Conservation (phyloP, 129 eudicot species). For the Artemisia annua region DNA sequence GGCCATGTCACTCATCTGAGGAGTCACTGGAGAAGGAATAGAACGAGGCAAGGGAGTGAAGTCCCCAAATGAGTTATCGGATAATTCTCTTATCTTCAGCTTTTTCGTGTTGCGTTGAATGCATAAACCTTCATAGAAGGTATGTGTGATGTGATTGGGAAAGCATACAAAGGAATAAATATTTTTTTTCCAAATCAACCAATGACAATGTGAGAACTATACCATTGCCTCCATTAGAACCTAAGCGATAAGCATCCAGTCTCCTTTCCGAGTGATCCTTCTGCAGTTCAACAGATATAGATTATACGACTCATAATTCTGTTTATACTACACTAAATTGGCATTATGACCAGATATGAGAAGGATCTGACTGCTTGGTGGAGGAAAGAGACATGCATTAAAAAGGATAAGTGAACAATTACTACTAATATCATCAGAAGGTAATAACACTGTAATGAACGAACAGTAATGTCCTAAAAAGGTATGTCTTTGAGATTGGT, state of each 20-base stretch:
- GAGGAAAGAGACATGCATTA: too few relatives aligned
- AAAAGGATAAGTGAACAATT: too few relatives aligned
- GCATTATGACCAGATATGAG: background rate
- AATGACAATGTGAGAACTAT: constrained; percentile 9
- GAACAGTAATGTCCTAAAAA: background rate
- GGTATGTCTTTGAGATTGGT: background rate
- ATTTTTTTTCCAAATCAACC: background rate
- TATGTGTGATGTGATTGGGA: background rate
- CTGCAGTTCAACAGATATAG: constrained; percentile 41
- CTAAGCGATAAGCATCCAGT: constrained; percentile 59
- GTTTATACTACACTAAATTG: background rate
- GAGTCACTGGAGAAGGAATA: constrained; percentile 68
- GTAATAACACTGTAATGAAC: too few relatives aligned
- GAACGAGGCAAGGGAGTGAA: constrained; percentile 48
- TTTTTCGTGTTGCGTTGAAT: constrained; percentile 64
- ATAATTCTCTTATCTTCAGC: constrained; percentile 60
- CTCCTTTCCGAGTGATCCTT: constrained; percentile 62
- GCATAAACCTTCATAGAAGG: constrained; percentile 48
- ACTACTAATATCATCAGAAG: background rate
- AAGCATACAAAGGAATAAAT: background rate
- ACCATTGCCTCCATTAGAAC: constrained; percentile 70
- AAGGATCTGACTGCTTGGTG: too few relatives aligned
- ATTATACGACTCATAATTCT: background rate
- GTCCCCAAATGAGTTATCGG: constrained; percentile 31
- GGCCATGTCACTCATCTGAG: constrained; percentile 87